Evolutionary conservation across 306 rosid genomes (phyloP).

Genomic region (Gleditsia sinensis): DNA sequence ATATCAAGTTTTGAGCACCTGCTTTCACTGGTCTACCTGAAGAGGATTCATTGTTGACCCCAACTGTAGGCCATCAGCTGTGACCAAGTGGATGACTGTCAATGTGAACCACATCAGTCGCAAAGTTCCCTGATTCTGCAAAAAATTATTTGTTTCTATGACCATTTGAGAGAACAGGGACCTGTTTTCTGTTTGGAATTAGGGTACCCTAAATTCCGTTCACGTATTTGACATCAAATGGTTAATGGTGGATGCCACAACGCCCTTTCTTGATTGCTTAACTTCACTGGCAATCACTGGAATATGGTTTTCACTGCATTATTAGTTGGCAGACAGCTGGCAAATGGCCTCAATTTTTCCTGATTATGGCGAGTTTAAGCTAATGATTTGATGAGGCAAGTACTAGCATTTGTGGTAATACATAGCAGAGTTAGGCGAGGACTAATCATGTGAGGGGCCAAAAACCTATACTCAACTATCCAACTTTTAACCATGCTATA

Average conservation of each 20-base stretch:
- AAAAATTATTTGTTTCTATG: constrained; percentile 4
- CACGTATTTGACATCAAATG: constrained; percentile 15
- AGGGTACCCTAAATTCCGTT: constrained; percentile 13
- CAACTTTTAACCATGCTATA: neutral
- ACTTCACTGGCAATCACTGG: constrained; percentile 17
- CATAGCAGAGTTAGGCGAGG: constrained; percentile 10
- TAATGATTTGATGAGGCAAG: neutral
- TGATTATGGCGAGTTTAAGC: constrained; percentile 32
- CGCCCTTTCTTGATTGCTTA: constrained; percentile 19
- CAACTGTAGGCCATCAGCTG: neutral
- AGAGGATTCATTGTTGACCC: constrained; percentile 20
- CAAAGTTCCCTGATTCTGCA: neutral
- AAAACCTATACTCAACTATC: neutral
- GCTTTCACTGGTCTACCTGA: constrained; percentile 23
- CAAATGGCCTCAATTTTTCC: constrained; percentile 2
- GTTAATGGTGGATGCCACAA: constrained; percentile 7
- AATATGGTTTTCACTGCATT: constrained; percentile 14
- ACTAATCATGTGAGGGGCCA: neutral
- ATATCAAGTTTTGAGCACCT: constrained; percentile 40
- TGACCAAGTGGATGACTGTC: neutral
- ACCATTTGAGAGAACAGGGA: neutral
- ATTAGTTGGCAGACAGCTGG: constrained; percentile 21
- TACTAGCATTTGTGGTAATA: neutral
- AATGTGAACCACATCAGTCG: constrained; percentile 5
- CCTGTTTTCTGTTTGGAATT: constrained; percentile 19